Evolutionary conservation across 2,329 filamentous ascomycete genomes (phyloP), one percentile per base, ranked within the genome.

Genomic region (Aureobasidium sp.): DNA sequence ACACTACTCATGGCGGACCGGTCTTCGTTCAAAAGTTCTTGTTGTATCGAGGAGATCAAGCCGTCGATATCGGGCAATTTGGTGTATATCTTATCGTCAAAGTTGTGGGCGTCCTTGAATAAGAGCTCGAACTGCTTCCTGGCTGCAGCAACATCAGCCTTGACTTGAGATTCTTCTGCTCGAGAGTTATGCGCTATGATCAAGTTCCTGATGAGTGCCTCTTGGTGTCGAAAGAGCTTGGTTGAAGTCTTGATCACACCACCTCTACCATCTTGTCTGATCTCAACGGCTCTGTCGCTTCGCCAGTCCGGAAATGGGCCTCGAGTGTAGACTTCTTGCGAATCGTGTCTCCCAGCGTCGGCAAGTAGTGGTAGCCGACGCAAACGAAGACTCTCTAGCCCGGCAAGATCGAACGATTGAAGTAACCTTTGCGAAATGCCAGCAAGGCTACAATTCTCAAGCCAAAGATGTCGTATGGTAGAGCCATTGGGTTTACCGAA

Each of bases 371-470:
- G 71, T 34, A 79, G 62, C 6, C 77, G 70, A 32, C 77, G 72
- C 41, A 79, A 65, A 2, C 77, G 73, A 26, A 80, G 63, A 37
- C 72, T 76, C 60, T 79, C 71, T 2, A 80, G 67, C 0, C 72
- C 73, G 8, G 64, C 66, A 2, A 72, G 68, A 48, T 72, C 64
- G 6, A 70, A 64, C 20, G 34, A 36, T n/a, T 65, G 56, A 17
- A 20, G 64, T 39, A 1, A 65, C 15, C 67, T 61, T 6, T 64
- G 62, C 13, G 66, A 57, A 1, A 70, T 69, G 5, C 70, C 69
- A 10, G 70, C 68, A 46, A 77, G 66, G 17, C 72, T 73, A 62
- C 75, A 77, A 58, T 74, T 78, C 60, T 80, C 78, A 4, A 80
- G 68, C 78, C 78, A 80, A 5, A 80, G 70, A 57, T 70, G 74